A percentile compares a stretch with the other conserved stretches of the same genome.
Conservation (phyloP, 2,329 filamentous ascomycete genomes). For the Epichloe hybrida region DNA sequence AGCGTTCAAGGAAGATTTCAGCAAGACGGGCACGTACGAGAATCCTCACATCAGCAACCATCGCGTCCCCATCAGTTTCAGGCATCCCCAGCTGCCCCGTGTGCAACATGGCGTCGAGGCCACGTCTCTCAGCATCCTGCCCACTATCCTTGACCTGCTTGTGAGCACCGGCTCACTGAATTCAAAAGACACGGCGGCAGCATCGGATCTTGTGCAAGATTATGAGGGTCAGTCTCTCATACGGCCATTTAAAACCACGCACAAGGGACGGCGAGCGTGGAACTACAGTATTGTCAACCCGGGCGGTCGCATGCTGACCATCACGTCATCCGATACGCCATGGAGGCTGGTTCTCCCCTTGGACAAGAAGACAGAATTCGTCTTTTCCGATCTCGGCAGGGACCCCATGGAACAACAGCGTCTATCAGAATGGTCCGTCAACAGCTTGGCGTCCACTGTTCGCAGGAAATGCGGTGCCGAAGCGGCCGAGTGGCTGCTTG, state of each 20-base stretch:
- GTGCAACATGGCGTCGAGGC: conserved; percentile 14
- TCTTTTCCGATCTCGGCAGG: conserved; percentile 13
- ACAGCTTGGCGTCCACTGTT: conserved; percentile 6
- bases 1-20: conserved; percentile 19
- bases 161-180: conserved; percentile 19
- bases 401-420: conserved; percentile 17
- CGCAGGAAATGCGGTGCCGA: conserved; percentile 9
- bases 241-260: conserved; percentile 12
- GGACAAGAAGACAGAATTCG: conserved; percentile 16
- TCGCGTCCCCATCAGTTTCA: conserved; percentile 19
- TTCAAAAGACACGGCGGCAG: conserved; percentile 12
- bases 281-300: conserved; percentile 20
- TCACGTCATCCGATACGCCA: conserved; percentile 12
- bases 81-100: conserved; percentile 19
- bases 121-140: conserved; percentile 21
- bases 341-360: conserved; percentile 18
- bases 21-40: conserved; percentile 17
- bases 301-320: conserved; percentile 16
- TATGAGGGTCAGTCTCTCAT: conserved; percentile 24
- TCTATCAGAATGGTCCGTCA: conserved; percentile 8
- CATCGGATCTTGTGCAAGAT: conserved; percentile 18
- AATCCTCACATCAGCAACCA: conserved; percentile 20
- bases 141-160: conserved; percentile 22
- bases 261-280: conserved; percentile 14
- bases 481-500: conserved; percentile 15